These are phyloP conservation scores for Antarctomyces pellizariae DNA, from an alignment of 495 filamentous ascomycete genomes.

Conservation along the genomic window DNA sequence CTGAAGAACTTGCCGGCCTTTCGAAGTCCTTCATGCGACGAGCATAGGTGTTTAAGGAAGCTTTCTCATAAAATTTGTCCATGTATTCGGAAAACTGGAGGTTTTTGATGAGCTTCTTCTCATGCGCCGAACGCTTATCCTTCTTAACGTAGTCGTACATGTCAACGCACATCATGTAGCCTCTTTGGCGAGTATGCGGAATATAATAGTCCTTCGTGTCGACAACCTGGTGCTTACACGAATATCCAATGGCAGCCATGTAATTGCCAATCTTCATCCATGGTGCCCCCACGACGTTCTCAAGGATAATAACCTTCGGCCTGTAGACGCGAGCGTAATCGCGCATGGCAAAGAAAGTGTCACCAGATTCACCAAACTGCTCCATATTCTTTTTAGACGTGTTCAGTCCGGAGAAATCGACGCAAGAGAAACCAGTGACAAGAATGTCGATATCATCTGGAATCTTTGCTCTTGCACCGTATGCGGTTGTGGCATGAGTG, in stretches of 20 bases:
- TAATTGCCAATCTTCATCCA: slow-evolving; percentile 31
- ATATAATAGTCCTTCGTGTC: slow-evolving; percentile 63
- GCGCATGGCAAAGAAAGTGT: slow-evolving; percentile 43
- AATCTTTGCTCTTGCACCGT: slow-evolving; percentile 33
- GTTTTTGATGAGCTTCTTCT: slow-evolving; percentile 4
- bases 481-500: slow-evolving; percentile 33
- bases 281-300: slow-evolving; percentile 44
- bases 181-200: slow-evolving; percentile 52
- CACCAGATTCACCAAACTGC: slow-evolving; percentile 37
- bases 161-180: slow-evolving; percentile 48
- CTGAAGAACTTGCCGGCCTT: slow-evolving; percentile 36
- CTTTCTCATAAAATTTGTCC: slow-evolving; percentile 2
- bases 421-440: slow-evolving; percentile 55
- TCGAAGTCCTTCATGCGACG: slow-evolving; percentile 19
- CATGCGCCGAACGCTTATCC: slow-evolving; percentile 1
- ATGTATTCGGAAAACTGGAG: background rate
- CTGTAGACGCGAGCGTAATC: slow-evolving; percentile 27
- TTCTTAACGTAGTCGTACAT: slow-evolving; percentile 11
- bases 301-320: slow-evolving; percentile 45
- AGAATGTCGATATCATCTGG: slow-evolving; percentile 42
- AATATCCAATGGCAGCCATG: slow-evolving; percentile 32
- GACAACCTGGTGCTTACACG: slow-evolving; percentile 17
- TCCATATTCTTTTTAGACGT: slow-evolving; percentile 20
- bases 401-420: slow-evolving; percentile 45
- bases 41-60: slow-evolving; percentile 1